phyloP scores from a whole-genome alignment of 2,329 filamentous ascomycete species.

The Penicillium sp. region DNA sequence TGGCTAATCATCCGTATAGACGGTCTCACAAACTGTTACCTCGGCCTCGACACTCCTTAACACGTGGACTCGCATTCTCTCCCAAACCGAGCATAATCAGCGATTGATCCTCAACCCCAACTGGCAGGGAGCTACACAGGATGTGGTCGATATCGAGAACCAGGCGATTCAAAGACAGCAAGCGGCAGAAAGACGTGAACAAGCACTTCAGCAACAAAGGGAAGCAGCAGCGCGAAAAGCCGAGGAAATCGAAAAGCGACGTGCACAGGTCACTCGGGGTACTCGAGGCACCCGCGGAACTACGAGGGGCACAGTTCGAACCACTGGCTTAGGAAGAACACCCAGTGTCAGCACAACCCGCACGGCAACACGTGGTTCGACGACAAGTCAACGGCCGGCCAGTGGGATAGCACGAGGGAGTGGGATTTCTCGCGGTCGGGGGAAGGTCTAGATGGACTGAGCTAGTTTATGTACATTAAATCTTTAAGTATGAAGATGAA shows the following conservation, averaged over 20 bases:
- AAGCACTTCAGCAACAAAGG: constrained; percentile 73
- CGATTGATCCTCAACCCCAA: constrained; percentile 80
- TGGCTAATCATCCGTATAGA: constrained; percentile 48
- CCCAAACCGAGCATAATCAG: constrained; percentile 96
- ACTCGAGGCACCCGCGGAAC: constrained; percentile 34
- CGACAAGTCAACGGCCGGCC: constrained; percentile 37
- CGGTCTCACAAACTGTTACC: constrained; percentile 77
- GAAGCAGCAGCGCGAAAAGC: constrained; percentile 62
- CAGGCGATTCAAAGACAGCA: constrained; percentile 72
- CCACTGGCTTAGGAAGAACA: constrained; percentile 36
- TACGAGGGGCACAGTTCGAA: constrained; percentile 34
- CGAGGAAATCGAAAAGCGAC: constrained; percentile 49
- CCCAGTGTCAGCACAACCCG: constrained; percentile 33
- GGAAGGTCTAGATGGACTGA: constrained; percentile 24
- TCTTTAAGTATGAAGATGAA: constrained; percentile 22
- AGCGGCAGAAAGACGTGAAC: constrained; percentile 71
- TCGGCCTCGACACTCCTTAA: constrained; percentile 87
- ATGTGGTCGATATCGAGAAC: constrained; percentile 80
- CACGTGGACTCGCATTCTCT: constrained; percentile 93
- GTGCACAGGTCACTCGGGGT: constrained; percentile 33
- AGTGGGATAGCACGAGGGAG: constrained; percentile 42
- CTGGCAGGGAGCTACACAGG: constrained; percentile 86
- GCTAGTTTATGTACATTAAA: constrained; percentile 17
- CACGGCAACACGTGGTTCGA: constrained; percentile 31
- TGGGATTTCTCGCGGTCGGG: constrained; percentile 36